A percentile compares a stretch with the other conserved stretches of the same genome.
Evolutionary conservation across 2,329 filamentous ascomycete genomes (phyloP).

Genomic region (Apiospora arundinis): DNA sequence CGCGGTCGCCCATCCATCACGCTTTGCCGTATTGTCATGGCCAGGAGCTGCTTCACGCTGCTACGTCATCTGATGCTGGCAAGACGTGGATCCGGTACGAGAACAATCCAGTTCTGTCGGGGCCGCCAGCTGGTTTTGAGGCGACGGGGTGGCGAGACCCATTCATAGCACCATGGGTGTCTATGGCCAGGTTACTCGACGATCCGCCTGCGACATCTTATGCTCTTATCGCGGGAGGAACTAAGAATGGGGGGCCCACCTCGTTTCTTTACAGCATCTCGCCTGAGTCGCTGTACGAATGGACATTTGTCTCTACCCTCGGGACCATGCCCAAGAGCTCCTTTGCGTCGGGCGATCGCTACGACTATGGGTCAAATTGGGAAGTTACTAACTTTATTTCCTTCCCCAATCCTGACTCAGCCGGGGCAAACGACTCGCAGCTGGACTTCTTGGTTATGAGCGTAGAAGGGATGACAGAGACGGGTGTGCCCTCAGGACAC

Average conservation of each 20-base stretch:
- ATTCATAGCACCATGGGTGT: background rate
- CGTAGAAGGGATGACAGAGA: background rate
- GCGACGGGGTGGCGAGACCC: background rate
- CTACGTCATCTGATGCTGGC: background rate
- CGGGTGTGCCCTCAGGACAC: background rate
- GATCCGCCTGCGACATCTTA: background rate
- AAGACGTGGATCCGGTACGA: background rate
- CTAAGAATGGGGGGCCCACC: background rate
- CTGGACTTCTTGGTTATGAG: constrained; percentile 3
- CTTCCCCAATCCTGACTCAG: background rate
- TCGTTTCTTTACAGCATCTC: background rate
- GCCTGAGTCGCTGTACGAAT: background rate
- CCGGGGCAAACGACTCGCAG: background rate
- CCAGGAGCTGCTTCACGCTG: background rate
- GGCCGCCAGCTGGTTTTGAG: background rate
- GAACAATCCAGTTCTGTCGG: background rate
- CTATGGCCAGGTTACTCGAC: background rate
- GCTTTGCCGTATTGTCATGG: background rate
- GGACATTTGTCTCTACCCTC: background rate
- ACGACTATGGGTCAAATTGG: background rate
- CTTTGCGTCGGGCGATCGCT: background rate
- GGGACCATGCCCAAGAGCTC: background rate
- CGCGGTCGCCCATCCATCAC: background rate
- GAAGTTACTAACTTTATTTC: background rate
- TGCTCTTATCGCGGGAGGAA: background rate